phyloP scores from a whole-genome alignment of 2,329 filamentous ascomycete species.

The Trichoderma semiorbis region DNA sequence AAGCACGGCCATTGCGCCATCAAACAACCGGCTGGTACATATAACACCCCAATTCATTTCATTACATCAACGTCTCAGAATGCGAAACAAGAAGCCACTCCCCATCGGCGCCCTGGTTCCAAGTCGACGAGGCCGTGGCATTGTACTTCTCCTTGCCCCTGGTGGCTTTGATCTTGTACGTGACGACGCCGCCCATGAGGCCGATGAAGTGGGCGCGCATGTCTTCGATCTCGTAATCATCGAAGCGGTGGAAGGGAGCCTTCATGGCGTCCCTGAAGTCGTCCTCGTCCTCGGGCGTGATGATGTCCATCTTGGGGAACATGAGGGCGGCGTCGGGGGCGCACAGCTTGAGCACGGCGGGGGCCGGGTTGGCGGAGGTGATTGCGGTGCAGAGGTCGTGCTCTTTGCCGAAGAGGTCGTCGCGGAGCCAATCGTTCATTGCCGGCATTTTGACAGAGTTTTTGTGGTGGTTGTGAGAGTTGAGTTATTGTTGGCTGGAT shows the following conservation, averaged over 20 bases:
- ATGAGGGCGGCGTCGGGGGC: slow-evolving; percentile 15
- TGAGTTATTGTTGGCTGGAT: neutral
- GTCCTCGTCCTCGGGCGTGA: slow-evolving; percentile 14
- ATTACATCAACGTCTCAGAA: slow-evolving; percentile 4
- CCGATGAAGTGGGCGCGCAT: slow-evolving; percentile 13
- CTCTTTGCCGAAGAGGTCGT: slow-evolving; percentile 18
- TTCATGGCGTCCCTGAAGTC: slow-evolving; percentile 10
- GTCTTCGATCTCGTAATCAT: slow-evolving; percentile 12
- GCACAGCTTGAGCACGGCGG: slow-evolving; percentile 18
- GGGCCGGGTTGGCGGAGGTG: slow-evolving; percentile 13
- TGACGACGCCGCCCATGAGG: slow-evolving; percentile 19
- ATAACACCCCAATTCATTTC: neutral
- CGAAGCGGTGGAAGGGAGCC: slow-evolving; percentile 18
- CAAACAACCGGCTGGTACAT: neutral
- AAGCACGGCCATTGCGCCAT: neutral
- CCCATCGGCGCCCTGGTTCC: slow-evolving; percentile 17
- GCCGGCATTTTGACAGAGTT: slow-evolving; percentile 2
- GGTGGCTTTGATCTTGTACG: slow-evolving; percentile 13
- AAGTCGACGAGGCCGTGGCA: slow-evolving; percentile 16
- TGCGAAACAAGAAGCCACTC: slow-evolving; percentile 16
- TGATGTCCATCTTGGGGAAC: slow-evolving; percentile 18
- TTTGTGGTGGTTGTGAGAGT: neutral
- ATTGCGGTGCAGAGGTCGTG: slow-evolving; percentile 18
- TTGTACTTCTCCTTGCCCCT: slow-evolving; percentile 14
- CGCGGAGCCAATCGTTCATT: slow-evolving; percentile 19